These are phyloP conservation scores for Amaranthus hypochondriacus DNA, from an alignment of 148 eudicot genomes.

Conservation along the genomic window DNA sequence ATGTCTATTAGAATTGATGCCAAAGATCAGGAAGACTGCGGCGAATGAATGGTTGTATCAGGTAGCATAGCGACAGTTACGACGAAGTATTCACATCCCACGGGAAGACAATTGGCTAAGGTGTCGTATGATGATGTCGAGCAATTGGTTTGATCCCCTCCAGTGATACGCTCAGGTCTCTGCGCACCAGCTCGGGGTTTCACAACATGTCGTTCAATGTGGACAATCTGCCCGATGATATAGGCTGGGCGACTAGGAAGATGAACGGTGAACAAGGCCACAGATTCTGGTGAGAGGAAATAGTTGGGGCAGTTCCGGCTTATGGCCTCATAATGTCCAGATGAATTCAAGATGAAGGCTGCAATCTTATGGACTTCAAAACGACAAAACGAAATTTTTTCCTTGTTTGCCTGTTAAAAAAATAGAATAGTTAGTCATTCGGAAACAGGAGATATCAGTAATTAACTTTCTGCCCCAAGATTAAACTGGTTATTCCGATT, in stretches of 20 bases:
- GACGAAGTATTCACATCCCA: constrained; percentile 74
- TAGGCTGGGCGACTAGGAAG: constrained; percentile 67
- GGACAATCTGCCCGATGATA: constrained; percentile 87
- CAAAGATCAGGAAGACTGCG: constrained; percentile 76
- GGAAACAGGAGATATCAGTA: neutral
- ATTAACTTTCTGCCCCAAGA: neutral
- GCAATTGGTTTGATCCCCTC: constrained; percentile 29
- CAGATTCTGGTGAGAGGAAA: constrained; percentile 82
- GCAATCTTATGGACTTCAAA: constrained; percentile 88
- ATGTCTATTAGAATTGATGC: constrained; percentile 40
- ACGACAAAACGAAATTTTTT: constrained; percentile 75
- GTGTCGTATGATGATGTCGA: constrained; percentile 32
- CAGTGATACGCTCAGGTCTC: constrained; percentile 22
- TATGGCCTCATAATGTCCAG: constrained; percentile 87
- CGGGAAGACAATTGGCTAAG: constrained; percentile 40
- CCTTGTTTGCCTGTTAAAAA: constrained; percentile 72
- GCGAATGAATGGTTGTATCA: constrained; percentile 57
- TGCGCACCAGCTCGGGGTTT: constrained; percentile 30
- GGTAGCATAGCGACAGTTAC: constrained; percentile 95
- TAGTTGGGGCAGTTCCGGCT: constrained; percentile 69
- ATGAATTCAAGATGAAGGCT: constrained; percentile 77
- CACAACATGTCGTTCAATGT: constrained; percentile 67
- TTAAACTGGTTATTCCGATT: too few species aligned
- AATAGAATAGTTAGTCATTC: neutral
- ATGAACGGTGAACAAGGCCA: constrained; percentile 77